Evolutionary conservation across 108 stramenopile genomes (phyloP), one percentile per base, ranked within the genome.

Genomic region (Cyclotella sp.): DNA sequence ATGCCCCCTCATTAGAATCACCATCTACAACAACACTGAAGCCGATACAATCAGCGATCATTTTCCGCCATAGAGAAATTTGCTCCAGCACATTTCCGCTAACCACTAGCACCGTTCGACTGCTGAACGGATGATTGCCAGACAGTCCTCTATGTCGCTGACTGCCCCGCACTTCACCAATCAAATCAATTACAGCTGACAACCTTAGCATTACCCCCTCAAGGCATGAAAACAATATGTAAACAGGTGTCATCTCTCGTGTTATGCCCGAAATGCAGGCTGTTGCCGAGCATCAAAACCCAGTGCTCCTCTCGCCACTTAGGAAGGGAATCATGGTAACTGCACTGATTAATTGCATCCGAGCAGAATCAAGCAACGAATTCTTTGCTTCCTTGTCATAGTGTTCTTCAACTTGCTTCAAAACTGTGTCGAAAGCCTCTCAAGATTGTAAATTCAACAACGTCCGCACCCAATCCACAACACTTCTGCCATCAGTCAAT

Each of bases 401-500:
- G 14, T 51, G 30, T 24, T 64, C 61, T 28, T 24, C 24, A 39
- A 86, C 89, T 65, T 85, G 22, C 15, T 72, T 57, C 84, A 90
- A 60, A 63, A 86, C 88, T 11, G 61, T 49, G 11, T 74, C 62
- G 71, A 92, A 92, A 9, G 66, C 68, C 28, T 85, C 76, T 16
- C 69, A 51, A 6, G 59, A 72, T 34, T 76, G 61, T 39, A 90
- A 52, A 70, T 89, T 91, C 60, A 92, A 68, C 34, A 95, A 67
- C 8, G 83, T 61, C 8, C 82, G 70, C 27, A 80, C 77, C 94
- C 94, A 95, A 30, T 93, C 94, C 40, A 95, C 79, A 27, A 90
- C 88, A 63, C 89, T 90, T 7, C 94, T 91, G 3, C 94, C 94
- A 77, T 95, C 94, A 5, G 91, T 91, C 63, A 95, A 62, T 3